A percentile compares a stretch with the other conserved stretches of the same genome.
Evolutionary conservation across 1,284 basidiomycete genomes (phyloP).

Genomic region (Ceratobasidium sp.): DNA sequence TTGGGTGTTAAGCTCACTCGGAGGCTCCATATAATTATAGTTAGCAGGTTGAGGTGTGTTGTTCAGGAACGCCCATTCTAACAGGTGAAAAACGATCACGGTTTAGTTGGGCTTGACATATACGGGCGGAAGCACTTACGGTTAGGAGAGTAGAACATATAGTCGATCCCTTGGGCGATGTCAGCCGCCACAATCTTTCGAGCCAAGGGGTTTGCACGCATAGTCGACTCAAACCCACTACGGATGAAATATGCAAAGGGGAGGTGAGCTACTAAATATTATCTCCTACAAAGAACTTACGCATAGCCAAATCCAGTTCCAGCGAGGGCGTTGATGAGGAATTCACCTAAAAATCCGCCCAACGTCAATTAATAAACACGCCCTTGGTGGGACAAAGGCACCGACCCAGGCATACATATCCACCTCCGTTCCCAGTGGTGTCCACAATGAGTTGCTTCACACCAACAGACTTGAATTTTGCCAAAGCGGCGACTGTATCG

Average conservation of each 20-base stretch:
- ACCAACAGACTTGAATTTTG: conserved; percentile 61
- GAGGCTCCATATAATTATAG: conserved; percentile 64
- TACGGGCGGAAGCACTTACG: conserved; percentile 51
- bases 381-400: neutral
- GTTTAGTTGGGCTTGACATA: conserved; percentile 44
- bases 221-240: conserved; percentile 64
- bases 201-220: conserved; percentile 48
- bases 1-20: conserved; percentile 43
- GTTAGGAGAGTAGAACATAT: conserved; percentile 23
- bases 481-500: conserved; percentile 62
- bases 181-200: conserved; percentile 29
- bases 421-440: conserved; percentile 70
- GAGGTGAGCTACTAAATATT: conserved; percentile 53
- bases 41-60: conserved; percentile 59
- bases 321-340: conserved; percentile 53
- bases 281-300: conserved; percentile 60
- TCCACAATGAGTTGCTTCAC: conserved; percentile 67
- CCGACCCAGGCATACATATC: conserved; percentile 43
- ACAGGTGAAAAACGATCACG: neutral
- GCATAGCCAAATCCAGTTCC: conserved; percentile 64
- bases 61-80: conserved; percentile 62
- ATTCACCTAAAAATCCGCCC: conserved; percentile 58
- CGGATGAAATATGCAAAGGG: conserved; percentile 10
- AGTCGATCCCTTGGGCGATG: conserved; percentile 30
- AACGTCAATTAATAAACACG: conserved; percentile 55